Evolutionary conservation across 129 eudicot species (phyloP), one percentile per base, ranked within the genome.

Genomic region (Pseudognaphalium luteoalbum): DNA sequence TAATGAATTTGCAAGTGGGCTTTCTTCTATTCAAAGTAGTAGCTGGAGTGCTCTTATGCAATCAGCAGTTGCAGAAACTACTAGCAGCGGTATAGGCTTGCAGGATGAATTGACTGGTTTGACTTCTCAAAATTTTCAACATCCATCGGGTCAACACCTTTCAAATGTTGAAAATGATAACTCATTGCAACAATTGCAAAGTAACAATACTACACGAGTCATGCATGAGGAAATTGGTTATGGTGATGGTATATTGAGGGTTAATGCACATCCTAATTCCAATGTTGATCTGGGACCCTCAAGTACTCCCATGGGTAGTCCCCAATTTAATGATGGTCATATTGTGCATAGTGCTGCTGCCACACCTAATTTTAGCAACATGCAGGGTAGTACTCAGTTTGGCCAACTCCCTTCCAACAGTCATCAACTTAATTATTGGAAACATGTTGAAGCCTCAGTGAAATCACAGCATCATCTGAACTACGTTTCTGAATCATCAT

Each of bases 1-100:
- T 73, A 63, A 83, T 57, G 96, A 84, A 50, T 58, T 80, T 47
- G 56, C 61, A 28, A 70, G 83, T 84, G 88, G 88, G 6, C 47
- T 86, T 47, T 85, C 96, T 39, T 92, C 98, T 71, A 7, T 88
- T 58, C 98, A 93, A 69, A 87, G 98, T 75, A 97, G 98, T 71
- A 90, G 87, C 73, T 93, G 98, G 98, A 93, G 98, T 75, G 98
- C 98, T 80, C 91, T 93, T 42, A 93, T 93, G 98, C 98, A 93
- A 83, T 93, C 98, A 60, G 97, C 98, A 71, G 98, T 90, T 68
- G 96, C 88, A 21, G 98, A 93, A 86, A 84, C 95, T 54, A 80
- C 90, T 71, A 88, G 89, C 71, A 76, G 82, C 54, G 90, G 83
- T 81, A 35, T 63, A 61, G 88, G 85, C 21, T 15, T 72, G 57